These are phyloP conservation scores for Leishmania mexicana DNA, from an alignment of 208 protist species.

Conservation along the genomic window DNA sequence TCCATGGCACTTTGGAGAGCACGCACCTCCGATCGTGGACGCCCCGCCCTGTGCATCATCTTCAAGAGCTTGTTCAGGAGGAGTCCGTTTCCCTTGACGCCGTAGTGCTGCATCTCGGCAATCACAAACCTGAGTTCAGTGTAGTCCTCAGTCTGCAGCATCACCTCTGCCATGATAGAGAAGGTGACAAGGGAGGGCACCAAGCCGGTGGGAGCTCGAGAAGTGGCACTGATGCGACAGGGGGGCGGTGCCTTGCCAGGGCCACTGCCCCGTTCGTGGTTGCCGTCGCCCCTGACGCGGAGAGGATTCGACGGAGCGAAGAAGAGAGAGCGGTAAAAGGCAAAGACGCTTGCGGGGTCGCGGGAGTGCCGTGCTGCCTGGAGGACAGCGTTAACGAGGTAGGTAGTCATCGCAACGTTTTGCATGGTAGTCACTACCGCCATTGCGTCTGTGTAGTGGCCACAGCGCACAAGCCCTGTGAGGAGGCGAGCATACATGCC, in stretches of 20 bases:
- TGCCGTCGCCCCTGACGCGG: background rate
- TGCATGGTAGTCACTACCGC: slow-evolving; percentile 65
- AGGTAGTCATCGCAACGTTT: slow-evolving; percentile 49
- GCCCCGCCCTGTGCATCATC: slow-evolving; percentile 11
- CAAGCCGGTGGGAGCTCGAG: slow-evolving; percentile 16
- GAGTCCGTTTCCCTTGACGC: slow-evolving; percentile 48
- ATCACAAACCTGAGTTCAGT: slow-evolving; percentile 62
- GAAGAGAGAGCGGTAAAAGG: slow-evolving; percentile 61
- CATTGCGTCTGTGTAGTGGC: slow-evolving; percentile 63
- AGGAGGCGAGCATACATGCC: slow-evolving; percentile 69
- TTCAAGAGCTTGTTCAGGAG: slow-evolving; percentile 67
- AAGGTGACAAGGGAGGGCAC: slow-evolving; percentile 55
- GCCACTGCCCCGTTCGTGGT: background rate
- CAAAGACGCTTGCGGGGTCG: slow-evolving; percentile 69
- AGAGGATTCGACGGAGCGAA: slow-evolving; percentile 19
- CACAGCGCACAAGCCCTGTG: slow-evolving; percentile 62
- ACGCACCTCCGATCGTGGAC: background rate
- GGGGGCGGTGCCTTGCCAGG: background rate
- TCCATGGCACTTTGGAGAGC: slow-evolving; percentile 30
- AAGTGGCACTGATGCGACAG: background rate
- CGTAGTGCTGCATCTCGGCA: slow-evolving; percentile 60
- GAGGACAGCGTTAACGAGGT: slow-evolving; percentile 75
- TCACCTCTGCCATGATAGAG: slow-evolving; percentile 68
- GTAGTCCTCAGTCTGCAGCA: slow-evolving; percentile 31
- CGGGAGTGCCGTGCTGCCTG: slow-evolving; percentile 57